Percentiles rank a stretch among this genome's conserved stretches.
Evolutionary conservation across 352 stramenopile species (phyloP).

Genomic region (Pythium phragmitis): DNA sequence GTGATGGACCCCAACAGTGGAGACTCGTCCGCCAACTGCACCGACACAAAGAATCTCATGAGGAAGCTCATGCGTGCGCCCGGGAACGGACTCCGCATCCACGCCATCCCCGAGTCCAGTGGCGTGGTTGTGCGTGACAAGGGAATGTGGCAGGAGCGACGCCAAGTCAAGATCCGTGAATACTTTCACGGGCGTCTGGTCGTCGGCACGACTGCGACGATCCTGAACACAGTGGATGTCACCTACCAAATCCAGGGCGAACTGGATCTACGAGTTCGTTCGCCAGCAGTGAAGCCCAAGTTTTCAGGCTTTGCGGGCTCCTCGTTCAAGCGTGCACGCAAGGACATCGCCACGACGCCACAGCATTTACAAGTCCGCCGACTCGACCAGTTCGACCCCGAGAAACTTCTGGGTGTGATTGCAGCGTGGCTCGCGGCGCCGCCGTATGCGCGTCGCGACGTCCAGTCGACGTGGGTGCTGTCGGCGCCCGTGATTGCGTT

Average conservation of each 20-base stretch:
- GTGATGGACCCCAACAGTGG: not conserved
- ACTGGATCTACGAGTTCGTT: not conserved
- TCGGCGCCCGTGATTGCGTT: slow-evolving; percentile 1
- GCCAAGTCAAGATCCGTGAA: slow-evolving; percentile 1
- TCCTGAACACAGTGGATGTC: not conserved
- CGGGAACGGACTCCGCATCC: not conserved
- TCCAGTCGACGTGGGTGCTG: not conserved
- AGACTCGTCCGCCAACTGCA: too few relatives aligned
- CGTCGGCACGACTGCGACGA: not conserved
- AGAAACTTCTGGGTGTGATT: not conserved
- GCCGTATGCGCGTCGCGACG: not conserved
- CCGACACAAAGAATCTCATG: not conserved
- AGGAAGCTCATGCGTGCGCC: not conserved
- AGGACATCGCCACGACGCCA: not conserved
- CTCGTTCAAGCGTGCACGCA: not conserved
- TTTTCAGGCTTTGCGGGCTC: not conserved
- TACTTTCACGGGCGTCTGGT: slow-evolving; percentile 1
- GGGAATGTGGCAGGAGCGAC: not conserved
- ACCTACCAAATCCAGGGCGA: not conserved
- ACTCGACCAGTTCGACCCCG: not conserved
- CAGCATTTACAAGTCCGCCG: not conserved
- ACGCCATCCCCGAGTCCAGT: not conserved
- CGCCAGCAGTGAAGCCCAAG: not conserved
- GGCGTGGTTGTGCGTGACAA: not conserved
- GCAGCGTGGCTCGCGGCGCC: not conserved